These are phyloP conservation scores for Penicillium pulvis DNA, from an alignment of 495 filamentous ascomycete species.

Conservation along the genomic window DNA sequence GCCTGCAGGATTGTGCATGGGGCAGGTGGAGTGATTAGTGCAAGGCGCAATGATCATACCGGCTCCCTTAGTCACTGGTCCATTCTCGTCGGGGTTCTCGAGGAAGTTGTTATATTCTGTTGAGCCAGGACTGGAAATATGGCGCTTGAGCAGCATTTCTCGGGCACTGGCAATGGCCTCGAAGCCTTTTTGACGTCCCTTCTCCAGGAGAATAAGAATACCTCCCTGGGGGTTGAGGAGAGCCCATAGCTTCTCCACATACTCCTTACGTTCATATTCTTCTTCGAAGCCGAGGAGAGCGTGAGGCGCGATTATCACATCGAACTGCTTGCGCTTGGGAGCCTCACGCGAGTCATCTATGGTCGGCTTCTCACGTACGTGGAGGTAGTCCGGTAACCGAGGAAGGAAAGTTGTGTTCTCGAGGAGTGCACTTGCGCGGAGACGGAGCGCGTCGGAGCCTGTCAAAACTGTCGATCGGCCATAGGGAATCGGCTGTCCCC, in stretches of 20 bases:
- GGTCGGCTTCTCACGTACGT: conserved; percentile 52
- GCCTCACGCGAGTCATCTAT: conserved; percentile 44
- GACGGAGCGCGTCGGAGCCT: conserved; percentile 66
- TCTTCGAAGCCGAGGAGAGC: conserved; percentile 72
- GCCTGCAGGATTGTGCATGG: conserved; percentile 78
- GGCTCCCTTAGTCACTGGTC: conserved; percentile 58
- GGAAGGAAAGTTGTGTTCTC: conserved; percentile 92
- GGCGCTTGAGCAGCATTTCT: conserved; percentile 70
- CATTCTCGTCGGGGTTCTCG: conserved; percentile 37
- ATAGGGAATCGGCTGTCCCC: conserved; percentile 44
- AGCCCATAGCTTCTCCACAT: conserved; percentile 85
- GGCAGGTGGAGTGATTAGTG: conserved; percentile 86
- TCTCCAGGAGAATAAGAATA: conserved; percentile 85
- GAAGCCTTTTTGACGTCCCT: conserved; percentile 88
- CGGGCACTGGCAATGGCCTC: conserved; percentile 87
- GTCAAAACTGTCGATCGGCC: conserved; percentile 65
- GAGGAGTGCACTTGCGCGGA: conserved; percentile 73
- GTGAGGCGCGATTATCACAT: conserved; percentile 89
- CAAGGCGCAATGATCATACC: conserved; percentile 97
- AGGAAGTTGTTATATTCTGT: conserved; percentile 44
- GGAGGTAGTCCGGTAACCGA: conserved; percentile 87
- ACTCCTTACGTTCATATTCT: conserved; percentile 70
- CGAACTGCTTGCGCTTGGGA: conserved; percentile 74
- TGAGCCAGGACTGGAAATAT: conserved; percentile 68
- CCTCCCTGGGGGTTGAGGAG: conserved; percentile 83